Evolutionary conservation across 2,329 filamentous ascomycete species (phyloP).

Genomic region (Diatrype stigma): DNA sequence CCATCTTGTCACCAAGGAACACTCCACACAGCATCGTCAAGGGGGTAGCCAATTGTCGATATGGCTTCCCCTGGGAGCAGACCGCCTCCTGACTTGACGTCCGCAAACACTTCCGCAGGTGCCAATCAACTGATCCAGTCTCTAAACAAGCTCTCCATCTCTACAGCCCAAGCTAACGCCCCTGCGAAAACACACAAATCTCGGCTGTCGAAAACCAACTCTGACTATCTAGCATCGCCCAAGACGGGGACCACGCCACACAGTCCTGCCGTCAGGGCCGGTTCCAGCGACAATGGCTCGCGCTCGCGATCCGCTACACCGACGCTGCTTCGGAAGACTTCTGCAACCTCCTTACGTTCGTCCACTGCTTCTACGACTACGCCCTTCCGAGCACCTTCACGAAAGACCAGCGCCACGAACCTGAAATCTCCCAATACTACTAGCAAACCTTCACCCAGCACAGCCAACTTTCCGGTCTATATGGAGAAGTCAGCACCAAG

Average conservation of each 20-base stretch:
- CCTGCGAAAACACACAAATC: conserved; percentile 16
- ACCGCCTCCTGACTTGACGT: conserved; percentile 6
- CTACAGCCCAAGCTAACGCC: conserved; percentile 23
- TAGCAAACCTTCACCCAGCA: background rate
- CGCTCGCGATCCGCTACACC: conserved; percentile 46
- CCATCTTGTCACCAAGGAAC: background rate
- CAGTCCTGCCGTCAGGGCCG: conserved; percentile 35
- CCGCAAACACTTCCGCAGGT: conserved; percentile 10
- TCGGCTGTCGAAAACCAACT: conserved; percentile 13
- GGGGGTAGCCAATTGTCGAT: background rate
- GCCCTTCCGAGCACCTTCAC: conserved; percentile 39
- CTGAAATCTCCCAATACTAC: conserved; percentile 38
- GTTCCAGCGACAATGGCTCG: conserved; percentile 25
- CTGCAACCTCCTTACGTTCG: conserved; percentile 53
- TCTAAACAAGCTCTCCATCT: conserved; percentile 32
- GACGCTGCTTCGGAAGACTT: conserved; percentile 51
- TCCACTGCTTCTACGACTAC: no score
- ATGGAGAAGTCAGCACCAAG: conserved; percentile 36
- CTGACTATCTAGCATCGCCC: conserved; percentile 13
- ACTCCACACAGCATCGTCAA: background rate
- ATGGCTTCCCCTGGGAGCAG: conserved; percentile 23
- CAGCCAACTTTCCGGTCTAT: background rate
- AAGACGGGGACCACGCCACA: conserved; percentile 31
- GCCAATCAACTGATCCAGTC: conserved; percentile 23
- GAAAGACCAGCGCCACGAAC: conserved; percentile 45